Conservation (phyloP, 2,329 filamentous ascomycete genomes). For the Xylariaceae sp. region DNA sequence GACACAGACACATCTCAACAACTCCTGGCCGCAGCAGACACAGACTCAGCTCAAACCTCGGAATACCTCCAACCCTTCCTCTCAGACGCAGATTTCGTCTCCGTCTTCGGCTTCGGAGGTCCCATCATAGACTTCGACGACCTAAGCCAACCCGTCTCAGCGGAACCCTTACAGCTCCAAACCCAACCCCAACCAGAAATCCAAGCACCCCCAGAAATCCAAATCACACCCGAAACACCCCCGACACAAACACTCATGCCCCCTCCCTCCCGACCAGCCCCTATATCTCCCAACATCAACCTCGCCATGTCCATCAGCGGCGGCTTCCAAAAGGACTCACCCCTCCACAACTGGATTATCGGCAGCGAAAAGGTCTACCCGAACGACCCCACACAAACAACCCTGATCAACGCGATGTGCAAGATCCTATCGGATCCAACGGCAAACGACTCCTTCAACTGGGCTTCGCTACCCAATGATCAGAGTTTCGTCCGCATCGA, state of each 20-base stretch:
- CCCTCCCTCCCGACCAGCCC: background rate
- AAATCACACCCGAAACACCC: too few species aligned
- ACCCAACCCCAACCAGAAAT: background rate
- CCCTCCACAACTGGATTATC: background rate
- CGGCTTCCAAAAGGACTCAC: background rate
- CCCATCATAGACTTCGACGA: too few species aligned
- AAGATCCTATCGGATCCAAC: background rate
- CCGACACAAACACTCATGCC: too few species aligned
- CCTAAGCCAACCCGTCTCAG: too few species aligned
- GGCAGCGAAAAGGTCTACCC: background rate
- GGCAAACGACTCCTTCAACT: background rate
- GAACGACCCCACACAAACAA: background rate
- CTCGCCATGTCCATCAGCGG: background rate
- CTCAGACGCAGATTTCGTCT: too few species aligned
- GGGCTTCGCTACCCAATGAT: background rate
- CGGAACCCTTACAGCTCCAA: background rate
- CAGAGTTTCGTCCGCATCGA: background rate
- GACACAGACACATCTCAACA: background rate
- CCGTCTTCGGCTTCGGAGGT: background rate
- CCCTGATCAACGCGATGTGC: background rate
- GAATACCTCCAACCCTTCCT: background rate
- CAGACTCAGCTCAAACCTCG: background rate
- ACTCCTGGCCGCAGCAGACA: background rate
- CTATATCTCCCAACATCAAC: background rate
- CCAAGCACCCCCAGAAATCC: background rate